Conservation (phyloP, 1,284 basidiomycete species). For the Ustilago loliicola region DNA sequence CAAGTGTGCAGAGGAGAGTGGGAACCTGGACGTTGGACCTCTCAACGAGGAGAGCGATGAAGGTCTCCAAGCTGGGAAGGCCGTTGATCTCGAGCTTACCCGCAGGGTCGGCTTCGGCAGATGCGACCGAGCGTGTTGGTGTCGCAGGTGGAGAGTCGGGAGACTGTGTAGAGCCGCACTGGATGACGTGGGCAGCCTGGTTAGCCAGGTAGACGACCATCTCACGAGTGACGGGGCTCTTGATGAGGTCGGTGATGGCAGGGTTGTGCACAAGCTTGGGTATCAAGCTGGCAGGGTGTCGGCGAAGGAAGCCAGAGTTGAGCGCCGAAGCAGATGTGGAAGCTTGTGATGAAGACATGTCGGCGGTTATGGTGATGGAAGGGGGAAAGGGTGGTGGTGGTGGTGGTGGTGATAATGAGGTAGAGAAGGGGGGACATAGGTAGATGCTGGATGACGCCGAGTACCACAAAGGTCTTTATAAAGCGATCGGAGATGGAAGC, state of each 20-base stretch:
- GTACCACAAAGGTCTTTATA: conserved; percentile 23
- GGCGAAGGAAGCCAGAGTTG: conserved; percentile 60
- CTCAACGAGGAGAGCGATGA: conserved; percentile 86
- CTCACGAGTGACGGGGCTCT: conserved; percentile 67
- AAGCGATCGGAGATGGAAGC: conserved; percentile 46
- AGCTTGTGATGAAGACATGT: conserved; percentile 48
- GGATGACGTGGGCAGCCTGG: conserved; percentile 69
- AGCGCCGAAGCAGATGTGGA: conserved; percentile 52
- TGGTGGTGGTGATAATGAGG: background rate
- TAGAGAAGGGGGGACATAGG: background rate
- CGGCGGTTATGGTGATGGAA: conserved; percentile 10
- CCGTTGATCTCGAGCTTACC: conserved; percentile 71
- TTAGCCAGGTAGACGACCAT: conserved; percentile 70
- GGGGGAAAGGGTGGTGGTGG: conserved; percentile 4
- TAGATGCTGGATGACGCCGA: conserved; percentile 14
- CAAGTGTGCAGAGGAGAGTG: conserved; percentile 89
- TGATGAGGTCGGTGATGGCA: conserved; percentile 68
- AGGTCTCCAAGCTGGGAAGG: conserved; percentile 85
- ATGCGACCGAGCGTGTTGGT: conserved; percentile 58
- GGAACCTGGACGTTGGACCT: conserved; percentile 91
- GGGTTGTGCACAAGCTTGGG: conserved; percentile 68
- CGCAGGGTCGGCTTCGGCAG: conserved; percentile 62
- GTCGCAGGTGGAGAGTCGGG: conserved; percentile 62
- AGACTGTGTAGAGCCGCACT: conserved; percentile 60
- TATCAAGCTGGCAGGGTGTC: conserved; percentile 67